Evolutionary conservation across 83 land plant species (phyloP).

Genomic region (Picea abies): DNA sequence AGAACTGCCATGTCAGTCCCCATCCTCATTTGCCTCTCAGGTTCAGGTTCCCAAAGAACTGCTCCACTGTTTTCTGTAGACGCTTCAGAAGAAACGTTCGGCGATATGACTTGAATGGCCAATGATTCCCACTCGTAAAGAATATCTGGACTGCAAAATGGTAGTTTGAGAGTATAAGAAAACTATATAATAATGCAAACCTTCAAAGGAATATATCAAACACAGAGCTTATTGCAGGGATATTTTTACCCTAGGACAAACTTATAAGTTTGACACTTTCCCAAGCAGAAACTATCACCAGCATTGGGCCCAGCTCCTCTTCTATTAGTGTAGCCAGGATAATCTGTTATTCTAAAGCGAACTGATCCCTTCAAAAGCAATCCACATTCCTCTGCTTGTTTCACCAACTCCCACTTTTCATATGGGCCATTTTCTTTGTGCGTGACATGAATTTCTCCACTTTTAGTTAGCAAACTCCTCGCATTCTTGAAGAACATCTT

Average conservation of each 20-base stretch:
- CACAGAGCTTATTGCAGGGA: background rate
- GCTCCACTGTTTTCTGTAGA: too few species aligned
- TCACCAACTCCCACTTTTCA: background rate
- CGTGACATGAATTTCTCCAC: slow-evolving; percentile 16
- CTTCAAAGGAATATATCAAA: too few species aligned
- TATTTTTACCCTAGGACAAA: background rate
- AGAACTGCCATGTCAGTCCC: too few species aligned
- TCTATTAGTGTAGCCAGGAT: slow-evolving; percentile 16
- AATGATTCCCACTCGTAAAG: too few species aligned
- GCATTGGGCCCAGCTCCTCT: background rate
- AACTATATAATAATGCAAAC: too few species aligned
- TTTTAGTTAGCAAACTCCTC: background rate
- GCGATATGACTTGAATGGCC: too few species aligned
- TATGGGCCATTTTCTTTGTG: background rate
- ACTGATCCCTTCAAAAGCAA: background rate
- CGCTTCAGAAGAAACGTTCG: too few species aligned
- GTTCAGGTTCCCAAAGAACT: too few species aligned
- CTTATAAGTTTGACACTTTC: background rate
- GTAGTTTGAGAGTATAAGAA: too few species aligned
- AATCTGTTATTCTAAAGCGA: background rate
- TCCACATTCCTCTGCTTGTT: background rate
- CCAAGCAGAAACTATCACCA: background rate
- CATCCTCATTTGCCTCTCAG: too few species aligned
- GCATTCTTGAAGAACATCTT: slow-evolving; percentile 19
- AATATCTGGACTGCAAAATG: too few species aligned